Evolutionary conservation across 495 filamentous ascomycete species (phyloP), one percentile per base, ranked within the genome.

Genomic region (Entonaema liquescens): DNA sequence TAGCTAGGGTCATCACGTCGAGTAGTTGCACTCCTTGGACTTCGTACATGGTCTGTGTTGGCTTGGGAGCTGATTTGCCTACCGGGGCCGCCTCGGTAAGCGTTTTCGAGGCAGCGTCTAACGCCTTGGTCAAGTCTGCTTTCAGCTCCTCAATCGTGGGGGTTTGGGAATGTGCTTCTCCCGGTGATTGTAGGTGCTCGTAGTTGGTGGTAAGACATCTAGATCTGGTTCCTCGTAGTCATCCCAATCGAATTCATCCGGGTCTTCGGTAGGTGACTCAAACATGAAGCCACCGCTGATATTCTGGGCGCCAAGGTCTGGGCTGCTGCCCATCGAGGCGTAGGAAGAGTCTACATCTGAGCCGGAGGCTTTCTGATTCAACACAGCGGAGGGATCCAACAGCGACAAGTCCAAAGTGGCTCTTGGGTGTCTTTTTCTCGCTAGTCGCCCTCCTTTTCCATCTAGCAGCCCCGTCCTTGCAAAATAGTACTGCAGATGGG

Each of bases 401-500:
- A 76, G 64, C 12, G 82, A 83, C 25, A 85, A 63, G 50, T 88
- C 85, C 23, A 87, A 73, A 8, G 83, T 84, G 9, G 79, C 81
- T 70, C 85, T 88, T 64, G 84, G 86, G 71, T 90, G 90, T 61
- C 87, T 83, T 65, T 85, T 89, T 72, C 92, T 91, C 7, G 90
- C 89, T 59, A 94, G 80, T 64, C 94, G 92, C 54, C 90, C 95
- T 17, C 94, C 94, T 77, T 97, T 98, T 36, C 95, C 94, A 74
- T 99, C 95, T 53, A 99, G 79, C 57, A 99, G 79, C 2, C 95
- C 95, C 3, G 95, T 99, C 56, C 96, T 86, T 38, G 95, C 95
- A 78, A 99, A 99, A 78, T 98, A 99, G 79, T 99, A 97, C 75
- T 99, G 95, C 72, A 99, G 81, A 81, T 99, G 95, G 52, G 94